These are phyloP conservation scores for Arthrinium phaeospermum DNA, from an alignment of 2,329 filamentous ascomycete species.

Conservation along the genomic window DNA sequence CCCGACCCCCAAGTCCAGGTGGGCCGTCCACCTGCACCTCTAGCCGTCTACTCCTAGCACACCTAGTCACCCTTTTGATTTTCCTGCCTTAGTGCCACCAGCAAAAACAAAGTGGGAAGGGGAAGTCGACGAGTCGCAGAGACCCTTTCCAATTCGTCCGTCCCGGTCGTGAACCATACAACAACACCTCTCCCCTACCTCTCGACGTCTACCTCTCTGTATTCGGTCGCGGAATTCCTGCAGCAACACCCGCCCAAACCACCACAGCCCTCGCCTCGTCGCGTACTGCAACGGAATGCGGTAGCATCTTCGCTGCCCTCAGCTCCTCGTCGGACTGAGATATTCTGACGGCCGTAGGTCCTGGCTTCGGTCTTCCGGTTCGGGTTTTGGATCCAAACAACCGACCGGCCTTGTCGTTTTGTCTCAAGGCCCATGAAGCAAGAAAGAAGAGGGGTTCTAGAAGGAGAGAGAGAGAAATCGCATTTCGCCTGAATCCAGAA, in stretches of 20 bases:
- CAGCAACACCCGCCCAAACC: slow-evolving; percentile 4
- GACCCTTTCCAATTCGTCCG: slow-evolving; percentile 12
- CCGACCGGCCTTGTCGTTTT: neutral
- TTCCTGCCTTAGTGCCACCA: slow-evolving; percentile 15
- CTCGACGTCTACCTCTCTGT: neutral
- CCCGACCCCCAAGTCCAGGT: slow-evolving; percentile 15
- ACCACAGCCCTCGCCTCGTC: slow-evolving; percentile 17
- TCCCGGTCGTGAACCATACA: slow-evolving; percentile 8
- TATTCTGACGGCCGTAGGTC: slow-evolving; percentile 17
- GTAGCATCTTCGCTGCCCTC: slow-evolving; percentile 19
- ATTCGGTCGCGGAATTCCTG: neutral
- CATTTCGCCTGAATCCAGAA: slow-evolving; percentile 3
- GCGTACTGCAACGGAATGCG: slow-evolving; percentile 20
- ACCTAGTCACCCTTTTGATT: slow-evolving; percentile 13
- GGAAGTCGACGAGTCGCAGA: slow-evolving; percentile 9
- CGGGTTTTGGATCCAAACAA: slow-evolving; percentile 1
- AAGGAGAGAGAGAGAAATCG: slow-evolving; percentile 5
- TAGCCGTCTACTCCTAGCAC: neutral
- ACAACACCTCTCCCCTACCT: slow-evolving; percentile 5
- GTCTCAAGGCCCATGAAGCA: neutral
- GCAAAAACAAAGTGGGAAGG: slow-evolving; percentile 16
- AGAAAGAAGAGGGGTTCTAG: slow-evolving; percentile 1
- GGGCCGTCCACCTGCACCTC: slow-evolving; percentile 10
- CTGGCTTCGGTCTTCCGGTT: slow-evolving; percentile 13
- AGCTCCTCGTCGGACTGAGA: slow-evolving; percentile 22